Percentiles rank a stretch among this genome's conserved stretches.
These are phyloP conservation scores for Phylloporus scabripes DNA, from an alignment of 768 basidiomycete species.

Conservation along the genomic window DNA sequence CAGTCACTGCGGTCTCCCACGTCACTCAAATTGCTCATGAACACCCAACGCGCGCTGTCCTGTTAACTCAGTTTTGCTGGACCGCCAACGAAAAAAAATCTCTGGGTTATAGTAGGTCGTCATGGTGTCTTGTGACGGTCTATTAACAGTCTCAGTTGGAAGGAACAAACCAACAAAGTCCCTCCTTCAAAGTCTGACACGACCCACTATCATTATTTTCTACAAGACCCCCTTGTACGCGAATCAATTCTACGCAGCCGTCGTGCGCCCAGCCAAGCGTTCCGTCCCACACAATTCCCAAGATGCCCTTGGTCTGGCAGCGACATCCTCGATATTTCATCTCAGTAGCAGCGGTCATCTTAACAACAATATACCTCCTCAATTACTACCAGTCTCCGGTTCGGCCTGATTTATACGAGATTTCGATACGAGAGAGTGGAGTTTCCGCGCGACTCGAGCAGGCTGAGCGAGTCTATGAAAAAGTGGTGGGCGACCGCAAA, in stretches of 20 bases:
- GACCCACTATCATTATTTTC: constrained; percentile 11
- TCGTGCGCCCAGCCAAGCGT: constrained; percentile 5
- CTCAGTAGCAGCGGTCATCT: constrained; percentile 37
- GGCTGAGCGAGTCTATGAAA: constrained; percentile 43
- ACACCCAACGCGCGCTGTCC: constrained; percentile 2
- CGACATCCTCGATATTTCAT: constrained; percentile 52
- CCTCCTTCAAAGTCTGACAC: constrained; percentile 9
- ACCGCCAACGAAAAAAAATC: constrained; percentile 1
- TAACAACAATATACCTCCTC: constrained; percentile 45
- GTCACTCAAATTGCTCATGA: constrained; percentile 18
- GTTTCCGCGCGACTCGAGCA: constrained; percentile 38
- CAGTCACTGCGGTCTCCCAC: constrained; percentile 9
- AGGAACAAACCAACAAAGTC: constrained; percentile 1
- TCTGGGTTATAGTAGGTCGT: constrained; percentile 13
- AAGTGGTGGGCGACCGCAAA: constrained; percentile 37
- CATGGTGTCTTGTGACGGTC: neutral
- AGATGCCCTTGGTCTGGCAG: constrained; percentile 31
- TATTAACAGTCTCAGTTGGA: constrained; percentile 1
- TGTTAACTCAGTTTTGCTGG: constrained; percentile 6
- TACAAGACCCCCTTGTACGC: constrained; percentile 5
- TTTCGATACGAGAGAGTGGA: constrained; percentile 28
- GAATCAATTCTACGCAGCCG: constrained; percentile 4
- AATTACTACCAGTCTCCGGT: constrained; percentile 30
- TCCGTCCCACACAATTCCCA: constrained; percentile 5
- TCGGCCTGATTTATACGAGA: constrained; percentile 19